A percentile compares a stretch with the other conserved stretches of the same genome.
These are phyloP conservation scores for Mollisia scopiformis DNA, from an alignment of 2,329 filamentous ascomycete genomes.

Conservation along the genomic window DNA sequence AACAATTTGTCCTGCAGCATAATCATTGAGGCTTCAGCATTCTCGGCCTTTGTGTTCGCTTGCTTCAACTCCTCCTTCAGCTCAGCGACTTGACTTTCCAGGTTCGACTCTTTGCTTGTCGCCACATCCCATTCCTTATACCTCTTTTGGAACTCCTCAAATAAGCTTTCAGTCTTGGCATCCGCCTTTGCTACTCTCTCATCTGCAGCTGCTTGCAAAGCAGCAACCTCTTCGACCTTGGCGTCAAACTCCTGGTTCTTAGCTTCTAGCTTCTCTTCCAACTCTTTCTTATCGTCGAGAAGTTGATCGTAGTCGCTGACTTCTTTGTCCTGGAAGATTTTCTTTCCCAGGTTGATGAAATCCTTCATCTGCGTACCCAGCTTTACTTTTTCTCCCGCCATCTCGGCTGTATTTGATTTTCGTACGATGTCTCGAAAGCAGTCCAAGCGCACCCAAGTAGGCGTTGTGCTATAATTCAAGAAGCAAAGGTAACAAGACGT, in stretches of 20 bases:
- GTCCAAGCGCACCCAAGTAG: background rate
- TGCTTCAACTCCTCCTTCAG: background rate
- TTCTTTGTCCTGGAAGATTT: background rate
- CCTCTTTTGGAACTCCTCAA: background rate
- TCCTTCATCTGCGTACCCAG: background rate
- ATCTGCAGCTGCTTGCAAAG: background rate
- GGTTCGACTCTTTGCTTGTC: background rate
- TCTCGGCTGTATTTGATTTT: background rate
- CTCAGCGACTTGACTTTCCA: background rate
- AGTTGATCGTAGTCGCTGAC: background rate
- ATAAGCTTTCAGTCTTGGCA: background rate
- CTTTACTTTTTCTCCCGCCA: background rate
- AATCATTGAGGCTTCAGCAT: background rate
- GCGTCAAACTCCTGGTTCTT: background rate
- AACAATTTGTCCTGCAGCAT: background rate
- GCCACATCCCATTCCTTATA: background rate
- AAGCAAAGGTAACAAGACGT: background rate
- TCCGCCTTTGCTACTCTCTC: background rate
- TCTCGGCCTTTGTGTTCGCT: background rate
- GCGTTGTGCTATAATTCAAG: background rate
- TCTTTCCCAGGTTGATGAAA: background rate
- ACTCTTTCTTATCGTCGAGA: background rate
- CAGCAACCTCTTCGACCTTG: background rate
- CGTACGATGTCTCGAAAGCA: background rate
- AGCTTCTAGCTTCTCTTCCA: background rate